Evolutionary conservation across 208 protist species (phyloP).

Genomic region (Trypanosoma melophagium): DNA sequence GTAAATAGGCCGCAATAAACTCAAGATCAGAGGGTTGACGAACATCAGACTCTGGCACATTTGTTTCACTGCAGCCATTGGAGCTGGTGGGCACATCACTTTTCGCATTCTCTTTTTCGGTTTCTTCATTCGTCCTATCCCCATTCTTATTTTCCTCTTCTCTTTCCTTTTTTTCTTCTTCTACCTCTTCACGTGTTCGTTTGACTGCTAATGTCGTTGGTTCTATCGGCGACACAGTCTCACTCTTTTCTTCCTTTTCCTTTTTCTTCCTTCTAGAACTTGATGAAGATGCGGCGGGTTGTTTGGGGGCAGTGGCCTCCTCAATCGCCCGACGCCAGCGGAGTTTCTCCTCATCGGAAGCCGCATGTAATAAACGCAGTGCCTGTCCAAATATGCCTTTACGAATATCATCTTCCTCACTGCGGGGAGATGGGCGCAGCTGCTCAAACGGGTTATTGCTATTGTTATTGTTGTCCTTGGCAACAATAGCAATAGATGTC

Average conservation of each 20-base stretch:
- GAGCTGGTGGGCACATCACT: too few relatives aligned
- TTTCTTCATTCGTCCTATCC: neutral
- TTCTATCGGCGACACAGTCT: neutral
- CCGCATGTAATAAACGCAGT: constrained; percentile 45
- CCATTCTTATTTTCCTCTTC: neutral
- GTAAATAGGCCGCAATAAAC: constrained; percentile 74
- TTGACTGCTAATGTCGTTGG: constrained; percentile 1
- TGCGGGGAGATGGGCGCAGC: constrained; percentile 58
- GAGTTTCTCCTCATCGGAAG: constrained; percentile 40
- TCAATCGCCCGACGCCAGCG: constrained; percentile 68
- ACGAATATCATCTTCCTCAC: constrained; percentile 86
- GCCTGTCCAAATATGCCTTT: constrained; percentile 80
- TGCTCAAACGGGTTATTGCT: constrained; percentile 42
- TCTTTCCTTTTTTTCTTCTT: neutral
- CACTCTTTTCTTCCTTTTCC: constrained; percentile 1
- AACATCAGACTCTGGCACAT: neutral
- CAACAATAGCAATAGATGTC: neutral
- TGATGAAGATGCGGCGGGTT: neutral
- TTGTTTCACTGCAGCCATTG: too few relatives aligned
- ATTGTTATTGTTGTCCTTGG: neutral
- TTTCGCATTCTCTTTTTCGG: neutral
- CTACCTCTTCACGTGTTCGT: constrained; percentile 10
- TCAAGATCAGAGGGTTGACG: constrained; percentile 37
- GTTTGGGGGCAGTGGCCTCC: constrained; percentile 33
- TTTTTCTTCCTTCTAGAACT: neutral